Base-by-base conservation (phyloP, 768 basidiomycete species). In the Clathrus columnatus region DNA sequence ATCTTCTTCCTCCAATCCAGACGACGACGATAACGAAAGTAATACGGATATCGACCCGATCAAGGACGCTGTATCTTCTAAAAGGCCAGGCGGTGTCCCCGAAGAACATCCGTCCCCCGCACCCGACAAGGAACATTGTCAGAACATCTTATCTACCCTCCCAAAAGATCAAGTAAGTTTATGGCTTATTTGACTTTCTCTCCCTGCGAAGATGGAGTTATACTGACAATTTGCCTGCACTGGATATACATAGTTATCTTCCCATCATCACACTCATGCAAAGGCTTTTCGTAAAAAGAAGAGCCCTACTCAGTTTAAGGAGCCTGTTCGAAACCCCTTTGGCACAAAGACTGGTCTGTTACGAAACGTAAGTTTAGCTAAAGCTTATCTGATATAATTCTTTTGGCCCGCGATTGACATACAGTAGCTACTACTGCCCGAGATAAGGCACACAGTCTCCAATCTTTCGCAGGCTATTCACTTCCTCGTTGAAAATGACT, bases 381-480 rank as follows among this genome's bases (percentile, higher is more conserved):
- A 1, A 44, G 26, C 41, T 24, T 10, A 21, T 53, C 11, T 21
- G 20, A 16, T 21, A 32, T 47, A 45, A 44, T 29, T 24, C 50
- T 50, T 18, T 17, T 32, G 41, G n/a, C 48, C 43, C 16, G 46
- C 50, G 14, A 48, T 20, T 17, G 48, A 51, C 50, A 64, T 46
- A 62, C 21, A 51, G 26, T 62, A 93, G 89, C 72, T 96, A 11
- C 75, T 96, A 4, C 72, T 85, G 18, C 88, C 86, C 11, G 92
- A 95, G 65, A 92, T 95, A 36, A 81, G 85, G 26, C 76, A 88
- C 60, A 94, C 93, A 0, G 78, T 93, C 4, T 94, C 91, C 1
- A 93, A 93, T 67, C 75, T 97, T 4, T 92, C 92, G 0, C 94
- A 97, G 67, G 91, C 89, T 4, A 89, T 96, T 60, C 82, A 79